Conservation (phyloP, 140 eudicot genomes). For the Flaveria floridana region DNA sequence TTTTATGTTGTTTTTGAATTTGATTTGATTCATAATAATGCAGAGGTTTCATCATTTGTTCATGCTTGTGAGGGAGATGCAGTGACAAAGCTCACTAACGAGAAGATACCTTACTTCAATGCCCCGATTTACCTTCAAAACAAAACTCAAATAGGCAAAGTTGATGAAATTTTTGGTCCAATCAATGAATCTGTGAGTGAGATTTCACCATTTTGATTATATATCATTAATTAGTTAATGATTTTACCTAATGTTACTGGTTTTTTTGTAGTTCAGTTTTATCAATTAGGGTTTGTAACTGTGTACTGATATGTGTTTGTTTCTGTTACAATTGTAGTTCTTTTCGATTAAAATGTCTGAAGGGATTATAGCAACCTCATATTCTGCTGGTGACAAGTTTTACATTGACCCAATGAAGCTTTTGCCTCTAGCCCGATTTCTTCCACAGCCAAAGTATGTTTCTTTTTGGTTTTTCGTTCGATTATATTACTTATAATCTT, state of each 20-base stretch:
- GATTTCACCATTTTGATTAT: background rate
- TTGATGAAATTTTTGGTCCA: conserved; percentile 92
- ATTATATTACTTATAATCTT: background rate
- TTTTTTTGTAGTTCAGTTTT: background rate
- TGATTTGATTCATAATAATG: conserved; percentile 5
- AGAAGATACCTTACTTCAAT: conserved; percentile 84
- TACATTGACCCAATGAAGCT: conserved; percentile 85
- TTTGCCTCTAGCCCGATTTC: conserved; percentile 76
- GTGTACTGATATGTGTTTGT: conserved; percentile 5
- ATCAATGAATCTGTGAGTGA: conserved; percentile 90
- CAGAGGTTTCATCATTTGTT: conserved; percentile 82
- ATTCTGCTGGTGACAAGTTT: conserved; percentile 80
- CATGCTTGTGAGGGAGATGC: conserved; percentile 97
- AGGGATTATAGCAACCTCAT: conserved; percentile 76
- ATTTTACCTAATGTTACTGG: background rate
- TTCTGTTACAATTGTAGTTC: conserved; percentile 14
- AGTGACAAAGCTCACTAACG: conserved; percentile 84
- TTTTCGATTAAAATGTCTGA: conserved; percentile 56
- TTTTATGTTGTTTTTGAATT: background rate
- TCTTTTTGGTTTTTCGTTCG: conserved; percentile 1
- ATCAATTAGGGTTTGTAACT: background rate
- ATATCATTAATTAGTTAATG: background rate
- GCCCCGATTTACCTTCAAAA: conserved; percentile 90
- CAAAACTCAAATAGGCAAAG: conserved; percentile 91
- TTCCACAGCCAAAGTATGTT: conserved; percentile 80